These are phyloP conservation scores for Wallacemonas collosoma DNA, from an alignment of 208 protist genomes.

Conservation along the genomic window DNA sequence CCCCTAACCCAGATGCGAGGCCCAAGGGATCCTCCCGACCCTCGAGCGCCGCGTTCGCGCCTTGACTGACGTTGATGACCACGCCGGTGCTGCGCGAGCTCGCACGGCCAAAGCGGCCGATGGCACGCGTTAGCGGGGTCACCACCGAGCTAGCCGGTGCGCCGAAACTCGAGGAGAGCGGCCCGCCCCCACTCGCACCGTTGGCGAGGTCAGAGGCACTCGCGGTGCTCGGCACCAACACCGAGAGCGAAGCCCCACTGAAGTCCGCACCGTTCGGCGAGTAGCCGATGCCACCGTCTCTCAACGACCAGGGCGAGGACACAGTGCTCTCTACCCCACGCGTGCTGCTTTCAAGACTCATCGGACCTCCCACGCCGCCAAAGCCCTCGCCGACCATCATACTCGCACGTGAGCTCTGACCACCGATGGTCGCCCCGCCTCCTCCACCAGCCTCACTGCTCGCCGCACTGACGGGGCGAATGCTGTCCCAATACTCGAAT, in stretches of 20 bases:
- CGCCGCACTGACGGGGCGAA: conserved; percentile 1
- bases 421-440: neutral
- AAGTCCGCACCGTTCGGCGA: neutral
- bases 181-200: neutral
- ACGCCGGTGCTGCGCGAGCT: conserved; percentile 5
- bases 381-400: neutral
- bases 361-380: neutral
- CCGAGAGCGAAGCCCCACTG: conserved; percentile 2
- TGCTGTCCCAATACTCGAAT: conserved; percentile 13
- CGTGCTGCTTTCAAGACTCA: neutral
- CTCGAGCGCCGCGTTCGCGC: neutral
- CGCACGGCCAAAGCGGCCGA: neutral
- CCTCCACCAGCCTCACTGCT: conserved; percentile 11
- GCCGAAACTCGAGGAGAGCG: conserved; percentile 1
- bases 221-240: neutral
- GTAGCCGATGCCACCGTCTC: neutral
- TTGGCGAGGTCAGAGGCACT: neutral
- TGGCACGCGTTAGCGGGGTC: neutral
- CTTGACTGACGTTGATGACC: conserved; percentile 18
- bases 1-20: neutral
- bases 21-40: conserved; percentile 2
- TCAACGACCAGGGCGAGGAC: neutral
- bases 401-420: neutral
- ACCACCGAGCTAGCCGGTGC: neutral
- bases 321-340: conserved; percentile 4